Evolutionary conservation across 2,329 filamentous ascomycete species (phyloP), one percentile per base, ranked within the genome.

Genomic region (Rhynchosporium agropyri): DNA sequence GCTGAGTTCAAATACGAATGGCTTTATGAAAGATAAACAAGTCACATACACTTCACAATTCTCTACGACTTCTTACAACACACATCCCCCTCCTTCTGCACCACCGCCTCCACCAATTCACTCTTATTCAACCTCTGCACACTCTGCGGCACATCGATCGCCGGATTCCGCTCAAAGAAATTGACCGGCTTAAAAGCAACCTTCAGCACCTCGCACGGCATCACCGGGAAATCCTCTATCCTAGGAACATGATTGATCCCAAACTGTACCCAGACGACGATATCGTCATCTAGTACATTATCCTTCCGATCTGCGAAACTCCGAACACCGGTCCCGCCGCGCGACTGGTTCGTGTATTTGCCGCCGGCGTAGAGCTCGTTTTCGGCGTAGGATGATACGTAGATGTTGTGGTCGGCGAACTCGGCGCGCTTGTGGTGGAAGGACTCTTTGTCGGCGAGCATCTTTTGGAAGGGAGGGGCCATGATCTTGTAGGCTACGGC

Each of bases 151-250:
- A 83, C 77, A 72, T 83, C 82, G 9, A 82, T 67, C 0, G 80
- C 79, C 0, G 82, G 82, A 65, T 84, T 84, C 62, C 75, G 76
- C 3, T 78, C 76, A 65, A 83, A 84, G 67, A 84, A 84, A 64
- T 83, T 83, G 3, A 78, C 79, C 0, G 82, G 81, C 67, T 81
- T 79, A 43, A 84, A 70, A 51, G 75, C 73, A 1, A 84, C 79
- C 68, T 77, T 78, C 15, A 82, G 71, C 13, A 77, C 81, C 74
- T 89, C 86, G 69, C 81, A 82, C 0, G 86, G 86, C 87, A 89
- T 89, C 46, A 89, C 83, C 0, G 86, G 86, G 75, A 88, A 89
- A 70, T 89, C 86, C 70, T 89, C 86, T 29, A 84, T 79, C 5
- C 86, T 77, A 0, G 85, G 85, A 31, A 87, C 84, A 67, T 89